These are phyloP conservation scores for Penicillium sp. DNA, from an alignment of 2,329 filamentous ascomycete genomes.

Conservation along the genomic window DNA sequence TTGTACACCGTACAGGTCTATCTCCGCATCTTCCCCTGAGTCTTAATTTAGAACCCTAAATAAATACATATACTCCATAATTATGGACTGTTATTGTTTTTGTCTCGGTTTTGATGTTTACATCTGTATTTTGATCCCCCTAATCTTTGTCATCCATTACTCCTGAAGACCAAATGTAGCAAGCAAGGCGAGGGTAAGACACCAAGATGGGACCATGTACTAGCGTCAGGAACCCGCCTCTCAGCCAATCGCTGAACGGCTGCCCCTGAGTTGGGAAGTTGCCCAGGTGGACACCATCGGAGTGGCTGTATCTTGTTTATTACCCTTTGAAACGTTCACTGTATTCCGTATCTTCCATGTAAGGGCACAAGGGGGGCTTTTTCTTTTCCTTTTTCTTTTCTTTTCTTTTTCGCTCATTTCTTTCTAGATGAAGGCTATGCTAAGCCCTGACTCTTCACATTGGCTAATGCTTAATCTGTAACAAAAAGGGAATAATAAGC, in stretches of 20 bases:
- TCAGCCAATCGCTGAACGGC: conserved; percentile 17
- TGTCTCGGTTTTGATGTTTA: not conserved
- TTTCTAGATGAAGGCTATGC: not conserved
- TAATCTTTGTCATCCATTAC: not conserved
- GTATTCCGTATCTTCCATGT: not conserved
- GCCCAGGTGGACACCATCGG: not conserved
- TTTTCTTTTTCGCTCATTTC: not conserved
- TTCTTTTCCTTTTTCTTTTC: not conserved
- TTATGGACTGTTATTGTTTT: not conserved
- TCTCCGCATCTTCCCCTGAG: conserved; percentile 18
- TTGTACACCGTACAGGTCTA: not conserved
- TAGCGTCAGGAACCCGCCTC: conserved; percentile 30
- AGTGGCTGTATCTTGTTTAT: conserved; percentile 1
- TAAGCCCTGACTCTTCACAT: not conserved
- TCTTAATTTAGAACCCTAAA: conserved; percentile 2
- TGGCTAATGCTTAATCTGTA: conserved; percentile 2
- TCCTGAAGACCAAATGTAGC: not conserved
- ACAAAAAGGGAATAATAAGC: not conserved
- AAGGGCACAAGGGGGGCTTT: conserved; percentile 3
- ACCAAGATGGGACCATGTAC: not conserved
- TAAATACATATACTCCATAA: too few relatives aligned
- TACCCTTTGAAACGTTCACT: not conserved
- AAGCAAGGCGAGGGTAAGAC: conserved; percentile 18
- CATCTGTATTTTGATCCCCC: not conserved
- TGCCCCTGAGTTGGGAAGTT: conserved; percentile 19